Base-by-base conservation (phyloP, 306 rosid genomes). In the Ceratonia siliqua region DNA sequence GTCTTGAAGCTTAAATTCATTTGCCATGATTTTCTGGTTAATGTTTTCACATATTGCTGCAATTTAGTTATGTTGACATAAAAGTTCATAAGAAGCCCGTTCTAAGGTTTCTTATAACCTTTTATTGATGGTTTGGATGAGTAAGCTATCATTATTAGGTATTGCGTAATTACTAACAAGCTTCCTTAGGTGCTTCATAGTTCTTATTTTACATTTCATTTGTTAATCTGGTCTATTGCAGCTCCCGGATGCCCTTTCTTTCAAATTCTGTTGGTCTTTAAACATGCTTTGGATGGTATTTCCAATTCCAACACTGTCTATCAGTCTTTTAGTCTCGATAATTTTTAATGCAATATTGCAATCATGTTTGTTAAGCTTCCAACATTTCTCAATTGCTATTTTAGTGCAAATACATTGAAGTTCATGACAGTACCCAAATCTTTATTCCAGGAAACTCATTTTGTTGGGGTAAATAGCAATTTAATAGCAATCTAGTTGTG, bases 61-160 rank as follows among this genome's bases (percentile, higher is more conserved):
- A 14, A 30, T 17, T 42, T 62, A 61, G 35, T 24, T 41, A 15
- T 65, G 39, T 48, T 56, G 38, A 27, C 10, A 54, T 48, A 46
- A 25, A 57, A 15, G 54, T 53, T 69, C 25, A 33, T n/a, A 10
- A 5, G 62, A 68, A 77, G 33, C 24, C 28, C 22, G 21, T 32
- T 41, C 2, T 10, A 45, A 43, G 27, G 58, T 55, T 27, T 53
- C 5, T 63, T 64, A 24, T 49, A 25, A 25, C n/a, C 42, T 62
- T 22, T 9, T 48, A 22, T 73, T 73, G 62, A 73, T 61, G 25
- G 39, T 61, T 73, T 73, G 48, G 36, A 43, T 59, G 59, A 62
- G 61, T 55, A n/a, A 52, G 30, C 63, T 50, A 1, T 49, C 35
- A 36, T 25, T 52, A 38, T 25, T 39, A 25, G 14, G 27, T 12